A percentile compares a stretch with the other conserved stretches of the same genome.
These are phyloP conservation scores for Trichoderma semiorbis DNA, from an alignment of 2,329 filamentous ascomycete genomes.

Conservation along the genomic window DNA sequence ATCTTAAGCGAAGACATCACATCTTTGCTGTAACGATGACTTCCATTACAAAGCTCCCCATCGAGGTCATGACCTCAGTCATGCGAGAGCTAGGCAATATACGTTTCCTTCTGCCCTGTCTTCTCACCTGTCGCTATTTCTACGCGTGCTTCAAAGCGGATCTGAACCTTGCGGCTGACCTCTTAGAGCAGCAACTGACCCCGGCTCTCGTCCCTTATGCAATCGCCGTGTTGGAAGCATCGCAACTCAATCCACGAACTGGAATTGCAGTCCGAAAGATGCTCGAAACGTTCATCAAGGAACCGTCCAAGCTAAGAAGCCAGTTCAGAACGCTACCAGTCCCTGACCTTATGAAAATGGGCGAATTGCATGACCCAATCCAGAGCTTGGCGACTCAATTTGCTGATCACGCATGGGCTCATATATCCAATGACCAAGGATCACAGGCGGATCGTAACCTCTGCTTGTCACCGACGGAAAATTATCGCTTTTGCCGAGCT, in stretches of 20 bases:
- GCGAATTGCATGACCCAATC: not conserved
- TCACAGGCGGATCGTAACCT: rapidly evolving
- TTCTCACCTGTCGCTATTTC: not conserved
- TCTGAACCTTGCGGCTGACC: not conserved
- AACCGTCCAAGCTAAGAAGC: not conserved
- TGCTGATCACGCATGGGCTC: not conserved
- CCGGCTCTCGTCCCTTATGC: not conserved
- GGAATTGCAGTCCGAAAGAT: not conserved
- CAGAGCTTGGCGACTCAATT: not conserved
- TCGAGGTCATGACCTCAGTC: not conserved
- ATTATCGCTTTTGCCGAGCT: not conserved
- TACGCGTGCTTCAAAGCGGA: not conserved
- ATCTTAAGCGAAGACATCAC: not conserved
- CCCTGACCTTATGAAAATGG: not conserved
- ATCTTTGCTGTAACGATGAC: not conserved
- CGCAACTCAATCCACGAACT: not conserved
- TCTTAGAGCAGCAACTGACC: not conserved
- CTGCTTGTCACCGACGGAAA: not conserved
- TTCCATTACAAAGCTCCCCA: not conserved
- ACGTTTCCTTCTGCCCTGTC: not conserved
- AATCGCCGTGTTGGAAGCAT: not conserved
- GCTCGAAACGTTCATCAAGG: not conserved
- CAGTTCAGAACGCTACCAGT: not conserved
- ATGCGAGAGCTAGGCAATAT: not conserved
- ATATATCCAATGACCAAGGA: not conserved